Evolutionary conservation across 2,329 filamentous ascomycete genomes (phyloP), one percentile per base, ranked within the genome.

Genomic region (Monosporascus sp.): DNA sequence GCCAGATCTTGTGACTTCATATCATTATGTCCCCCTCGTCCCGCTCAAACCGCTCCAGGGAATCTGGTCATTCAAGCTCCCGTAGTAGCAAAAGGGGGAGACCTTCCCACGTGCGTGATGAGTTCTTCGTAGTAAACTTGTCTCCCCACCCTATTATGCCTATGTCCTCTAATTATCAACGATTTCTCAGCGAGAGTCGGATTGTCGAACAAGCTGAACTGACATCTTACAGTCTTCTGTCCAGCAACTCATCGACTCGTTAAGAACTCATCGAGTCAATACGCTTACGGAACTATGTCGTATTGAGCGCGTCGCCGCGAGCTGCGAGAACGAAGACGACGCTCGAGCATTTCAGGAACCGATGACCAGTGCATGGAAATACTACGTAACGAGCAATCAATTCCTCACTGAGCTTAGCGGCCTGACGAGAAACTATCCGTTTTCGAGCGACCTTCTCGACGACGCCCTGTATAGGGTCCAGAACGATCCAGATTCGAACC

Each of bases 251-350:
- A 81, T 89, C 57, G 74, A 83, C 24, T 82, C 84, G 1, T 76
- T 90, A 22, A 74, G 74, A 44, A 83, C 81, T 0, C 85, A 88
- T 62, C 81, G 81, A n/a, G 75, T 90, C 66, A 90, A 90, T 65
- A 90, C 87, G 0, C 74, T 90, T 20, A 85, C 83, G 0, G 86
- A 88, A 57, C 79, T 90, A 27, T 84, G 86, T 58, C 83, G 85
- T 17, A 84, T 89, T 60, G 88, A 91, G 66, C 80, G 82, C 52
- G 74, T 81, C 4, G 84, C 87, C 24, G 81, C 83, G 3, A 68
- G 74, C 2, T 77, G 81, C 54, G 76, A 82, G 34, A 74, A 78
- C 41, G 75, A 81, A 44, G 81, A 83, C 50, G 80, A 88, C 47
- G 79, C 79, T 15, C 77, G 78, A 27, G 75, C 75, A 3, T 80